A percentile compares a stretch with the other conserved stretches of the same genome.
phyloP scores from a whole-genome alignment of 805 yeast genomes.

The Lachancea dasiensis region DNA sequence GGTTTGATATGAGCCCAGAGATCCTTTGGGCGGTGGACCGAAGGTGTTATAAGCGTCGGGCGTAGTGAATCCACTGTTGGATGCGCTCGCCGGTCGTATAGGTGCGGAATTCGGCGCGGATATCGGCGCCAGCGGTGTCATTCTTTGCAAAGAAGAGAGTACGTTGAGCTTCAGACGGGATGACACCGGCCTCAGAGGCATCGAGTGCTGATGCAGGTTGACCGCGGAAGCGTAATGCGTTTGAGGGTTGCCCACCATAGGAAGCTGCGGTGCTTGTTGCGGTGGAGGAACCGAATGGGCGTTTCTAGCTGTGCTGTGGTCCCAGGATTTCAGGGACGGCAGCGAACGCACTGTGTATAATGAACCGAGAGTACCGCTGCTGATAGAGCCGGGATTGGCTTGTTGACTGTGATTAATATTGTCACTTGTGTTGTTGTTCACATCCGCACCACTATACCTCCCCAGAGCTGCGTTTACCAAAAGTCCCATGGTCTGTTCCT shows the following conservation, averaged over 20 bases:
- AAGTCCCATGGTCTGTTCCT: constrained; percentile 9
- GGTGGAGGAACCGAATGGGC: constrained; percentile 1
- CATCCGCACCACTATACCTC: not conserved
- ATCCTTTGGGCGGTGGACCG: constrained; percentile 2
- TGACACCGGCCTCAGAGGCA: constrained; percentile 3
- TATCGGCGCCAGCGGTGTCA: constrained; percentile 45
- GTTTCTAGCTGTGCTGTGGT: constrained; percentile 2
- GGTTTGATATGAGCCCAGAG: constrained; percentile 13
- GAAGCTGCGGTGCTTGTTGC: too few species aligned
- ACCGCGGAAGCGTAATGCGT: constrained; percentile 5
- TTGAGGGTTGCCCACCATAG: too few species aligned
- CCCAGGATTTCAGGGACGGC: constrained; percentile 8
- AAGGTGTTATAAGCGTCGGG: constrained; percentile 9
- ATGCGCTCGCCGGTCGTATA: not conserved
- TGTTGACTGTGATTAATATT: too few species aligned
- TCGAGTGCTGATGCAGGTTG: not conserved
- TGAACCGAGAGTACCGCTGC: not conserved
- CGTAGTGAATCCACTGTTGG: constrained; percentile 6
- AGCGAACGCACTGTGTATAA: constrained; percentile 8
- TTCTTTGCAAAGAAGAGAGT: constrained; percentile 49
- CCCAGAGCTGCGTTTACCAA: constrained; percentile 10
- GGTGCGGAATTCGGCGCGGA: constrained; percentile 6
- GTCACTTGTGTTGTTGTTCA: not conserved
- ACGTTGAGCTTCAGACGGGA: constrained; percentile 30
- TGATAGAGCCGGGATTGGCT: too few species aligned